phyloP scores from a whole-genome alignment of 2,329 filamentous ascomycete genomes.

The Balansia obtecta region DNA sequence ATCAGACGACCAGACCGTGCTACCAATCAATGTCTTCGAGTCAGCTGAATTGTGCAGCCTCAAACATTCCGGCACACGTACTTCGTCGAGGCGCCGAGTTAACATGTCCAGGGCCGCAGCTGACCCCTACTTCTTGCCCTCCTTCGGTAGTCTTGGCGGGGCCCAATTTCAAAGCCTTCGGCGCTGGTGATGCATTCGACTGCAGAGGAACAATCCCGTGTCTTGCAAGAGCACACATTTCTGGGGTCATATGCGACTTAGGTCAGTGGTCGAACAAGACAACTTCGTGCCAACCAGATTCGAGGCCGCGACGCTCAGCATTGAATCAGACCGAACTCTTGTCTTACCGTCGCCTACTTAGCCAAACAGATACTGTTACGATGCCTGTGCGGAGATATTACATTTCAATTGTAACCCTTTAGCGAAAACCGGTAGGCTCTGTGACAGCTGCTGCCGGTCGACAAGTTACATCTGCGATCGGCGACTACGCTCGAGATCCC shows the following conservation, averaged over 20 bases:
- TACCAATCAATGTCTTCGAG: neutral
- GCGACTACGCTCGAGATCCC: too few relatives aligned
- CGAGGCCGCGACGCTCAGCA: neutral
- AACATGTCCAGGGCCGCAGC: neutral
- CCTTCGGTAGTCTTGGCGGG: neutral
- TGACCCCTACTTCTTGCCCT: neutral
- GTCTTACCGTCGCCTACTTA: neutral
- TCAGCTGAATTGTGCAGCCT: neutral
- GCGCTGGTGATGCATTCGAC: neutral
- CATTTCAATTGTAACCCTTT: too few relatives aligned
- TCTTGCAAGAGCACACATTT: neutral
- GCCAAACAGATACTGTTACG: neutral
- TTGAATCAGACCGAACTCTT: neutral
- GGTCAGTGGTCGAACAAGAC: neutral
- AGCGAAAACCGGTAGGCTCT: too few relatives aligned
- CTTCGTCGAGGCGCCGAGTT: neutral
- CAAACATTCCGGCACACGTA: neutral
- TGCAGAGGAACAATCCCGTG: neutral
- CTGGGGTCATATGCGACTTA: neutral
- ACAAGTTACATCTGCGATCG: neutral
- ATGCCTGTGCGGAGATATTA: too few relatives aligned
- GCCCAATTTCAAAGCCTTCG: neutral
- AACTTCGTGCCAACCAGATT: neutral
- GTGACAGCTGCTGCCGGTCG: neutral
- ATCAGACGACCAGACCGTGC: neutral